These are phyloP conservation scores for Nannochloropsis salina DNA, from an alignment of 108 stramenopile species.

Conservation along the genomic window DNA sequence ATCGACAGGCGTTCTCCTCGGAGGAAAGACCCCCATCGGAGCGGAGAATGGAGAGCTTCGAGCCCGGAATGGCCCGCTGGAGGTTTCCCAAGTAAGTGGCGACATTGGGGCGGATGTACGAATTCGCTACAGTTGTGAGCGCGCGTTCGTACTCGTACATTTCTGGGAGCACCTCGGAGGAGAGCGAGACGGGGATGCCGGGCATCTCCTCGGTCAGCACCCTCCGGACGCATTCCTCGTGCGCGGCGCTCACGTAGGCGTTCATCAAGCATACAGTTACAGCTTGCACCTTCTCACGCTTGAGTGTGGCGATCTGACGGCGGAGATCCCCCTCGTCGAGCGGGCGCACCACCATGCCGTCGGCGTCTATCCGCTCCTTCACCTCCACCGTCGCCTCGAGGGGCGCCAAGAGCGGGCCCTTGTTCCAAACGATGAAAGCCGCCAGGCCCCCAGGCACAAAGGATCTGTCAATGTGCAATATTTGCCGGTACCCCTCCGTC, in stretches of 20 bases:
- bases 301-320: neutral
- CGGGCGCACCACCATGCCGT: neutral
- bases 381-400: conserved; percentile 7
- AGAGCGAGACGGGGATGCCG: neutral
- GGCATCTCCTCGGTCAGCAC: neutral
- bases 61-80: conserved; percentile 2
- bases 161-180: neutral
- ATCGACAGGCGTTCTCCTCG: neutral
- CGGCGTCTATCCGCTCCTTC: conserved; percentile 5
- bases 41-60: neutral
- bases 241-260: neutral
- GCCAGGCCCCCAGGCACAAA: conserved; percentile 2
- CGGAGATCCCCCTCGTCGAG: neutral
- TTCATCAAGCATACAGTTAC: neutral
- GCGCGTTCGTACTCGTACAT: conserved; percentile 19
- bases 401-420: neutral
- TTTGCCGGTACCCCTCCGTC: conserved; percentile 10
- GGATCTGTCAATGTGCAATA: neutral
- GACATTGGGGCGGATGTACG: neutral
- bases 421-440: neutral
- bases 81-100: neutral
- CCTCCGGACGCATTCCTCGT: neutral
- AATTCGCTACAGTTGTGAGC: neutral
- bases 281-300: neutral
- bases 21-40: conserved; percentile 14